Evolutionary conservation across 169 alveolate species (phyloP).

Genomic region (Cyclospora cayetanensis): DNA sequence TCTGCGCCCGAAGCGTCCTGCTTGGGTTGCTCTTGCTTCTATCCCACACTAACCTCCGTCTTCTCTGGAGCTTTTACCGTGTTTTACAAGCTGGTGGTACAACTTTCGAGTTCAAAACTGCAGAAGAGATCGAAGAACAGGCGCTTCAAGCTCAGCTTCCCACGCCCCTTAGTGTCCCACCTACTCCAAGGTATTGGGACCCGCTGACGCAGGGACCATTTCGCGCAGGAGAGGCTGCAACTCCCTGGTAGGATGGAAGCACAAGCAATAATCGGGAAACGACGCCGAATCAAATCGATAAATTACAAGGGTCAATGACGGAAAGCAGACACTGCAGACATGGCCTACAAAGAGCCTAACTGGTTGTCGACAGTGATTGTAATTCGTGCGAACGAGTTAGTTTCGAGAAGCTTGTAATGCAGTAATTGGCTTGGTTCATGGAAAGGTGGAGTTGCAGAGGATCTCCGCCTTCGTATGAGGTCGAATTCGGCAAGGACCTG

Average conservation of each 20-base stretch:
- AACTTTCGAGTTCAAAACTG: constrained; percentile 54
- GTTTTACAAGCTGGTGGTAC: constrained; percentile 73
- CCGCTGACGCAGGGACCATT: neutral
- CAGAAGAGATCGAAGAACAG: constrained; percentile 69
- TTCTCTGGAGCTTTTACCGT: constrained; percentile 72
- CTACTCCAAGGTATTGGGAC: constrained; percentile 60
- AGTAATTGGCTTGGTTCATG: no score
- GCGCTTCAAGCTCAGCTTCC: constrained; percentile 65
- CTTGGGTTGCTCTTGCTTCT: constrained; percentile 45
- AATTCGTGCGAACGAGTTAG: no score
- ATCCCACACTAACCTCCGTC: constrained; percentile 48
- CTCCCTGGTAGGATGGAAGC: neutral
- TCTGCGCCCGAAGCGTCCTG: constrained; percentile 50
- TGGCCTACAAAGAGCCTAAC: no score
- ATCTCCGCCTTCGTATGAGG: no score
- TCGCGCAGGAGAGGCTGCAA: neutral
- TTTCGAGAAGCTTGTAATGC: no score
- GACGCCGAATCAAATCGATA: no score
- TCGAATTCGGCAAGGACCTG: no score
- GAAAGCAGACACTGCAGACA: no score
- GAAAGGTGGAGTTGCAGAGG: no score
- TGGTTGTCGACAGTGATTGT: no score
- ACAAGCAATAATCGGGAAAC: no score
- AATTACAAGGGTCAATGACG: no score
- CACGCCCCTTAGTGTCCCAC: constrained; percentile 9